Conservation (phyloP, 2,329 filamentous ascomycete genomes). For the Cladorrhinum sp. region DNA sequence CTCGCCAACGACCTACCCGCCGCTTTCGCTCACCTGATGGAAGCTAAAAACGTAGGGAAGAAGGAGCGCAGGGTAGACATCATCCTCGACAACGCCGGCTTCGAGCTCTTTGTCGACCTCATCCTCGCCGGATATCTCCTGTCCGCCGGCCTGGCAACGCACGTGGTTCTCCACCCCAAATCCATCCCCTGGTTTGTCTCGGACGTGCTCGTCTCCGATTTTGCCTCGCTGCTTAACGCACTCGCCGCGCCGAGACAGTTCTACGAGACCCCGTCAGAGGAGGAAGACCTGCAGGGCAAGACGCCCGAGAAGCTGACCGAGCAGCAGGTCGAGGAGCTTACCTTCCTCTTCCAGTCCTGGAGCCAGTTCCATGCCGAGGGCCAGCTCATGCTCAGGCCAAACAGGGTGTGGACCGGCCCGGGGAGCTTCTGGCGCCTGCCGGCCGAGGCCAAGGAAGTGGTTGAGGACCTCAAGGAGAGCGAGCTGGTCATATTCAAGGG, state of each 20-base stretch:
- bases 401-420: slow-evolving; percentile 85
- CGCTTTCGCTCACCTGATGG: slow-evolving; percentile 30
- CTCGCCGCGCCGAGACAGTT: slow-evolving; percentile 75
- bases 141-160: slow-evolving; percentile 78
- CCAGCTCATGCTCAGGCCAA: slow-evolving; percentile 76
- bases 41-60: slow-evolving; percentile 28
- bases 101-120: slow-evolving; percentile 94
- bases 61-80: slow-evolving; percentile 81
- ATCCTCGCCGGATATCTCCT: slow-evolving; percentile 89
- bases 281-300: slow-evolving; percentile 56
- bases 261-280: slow-evolving; percentile 72
- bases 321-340: slow-evolving; percentile 63
- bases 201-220: slow-evolving; percentile 85
- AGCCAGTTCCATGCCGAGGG: slow-evolving; percentile 76
- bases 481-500: slow-evolving; percentile 96
- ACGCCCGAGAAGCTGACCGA: slow-evolving; percentile 62
- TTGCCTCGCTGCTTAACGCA: slow-evolving; percentile 74
- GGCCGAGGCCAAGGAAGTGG: slow-evolving; percentile 61
- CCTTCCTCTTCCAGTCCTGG: slow-evolving; percentile 82
- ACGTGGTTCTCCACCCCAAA: slow-evolving; percentile 87
- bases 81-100: slow-evolving; percentile 94
- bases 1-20: slow-evolving; percentile 74
- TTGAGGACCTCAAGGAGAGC: slow-evolving; percentile 74
- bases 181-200: slow-evolving; percentile 98
- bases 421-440: slow-evolving; percentile 90